Percentiles rank a stretch among this genome's conserved stretches.
Evolutionary conservation across 495 filamentous ascomycete genomes (phyloP).

Genomic region (Lepraria neglecta): DNA sequence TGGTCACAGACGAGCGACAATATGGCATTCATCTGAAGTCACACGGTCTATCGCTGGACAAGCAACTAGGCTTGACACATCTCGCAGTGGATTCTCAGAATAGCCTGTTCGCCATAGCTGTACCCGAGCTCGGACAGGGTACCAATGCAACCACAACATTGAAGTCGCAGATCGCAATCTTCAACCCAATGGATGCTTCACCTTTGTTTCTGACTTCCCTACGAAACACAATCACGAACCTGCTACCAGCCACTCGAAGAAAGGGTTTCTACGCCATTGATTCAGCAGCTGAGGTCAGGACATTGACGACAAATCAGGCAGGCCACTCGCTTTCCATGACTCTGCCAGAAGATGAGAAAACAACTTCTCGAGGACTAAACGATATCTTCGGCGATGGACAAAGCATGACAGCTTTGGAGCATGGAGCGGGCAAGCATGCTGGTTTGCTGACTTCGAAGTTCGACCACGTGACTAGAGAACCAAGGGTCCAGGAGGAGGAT

Average conservation of each 20-base stretch:
- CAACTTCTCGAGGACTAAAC: slow-evolving; percentile 44
- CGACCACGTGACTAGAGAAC: slow-evolving; percentile 25
- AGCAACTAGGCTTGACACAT: slow-evolving; percentile 42
- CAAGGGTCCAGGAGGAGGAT: slow-evolving; percentile 36
- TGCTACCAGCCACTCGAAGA: slow-evolving; percentile 42
- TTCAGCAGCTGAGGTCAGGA: slow-evolving; percentile 52
- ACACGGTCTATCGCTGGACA: slow-evolving; percentile 30
- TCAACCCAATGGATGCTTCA: slow-evolving; percentile 41
- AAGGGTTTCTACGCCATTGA: slow-evolving; percentile 45
- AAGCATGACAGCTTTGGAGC: slow-evolving; percentile 33
- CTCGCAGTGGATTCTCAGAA: slow-evolving; percentile 54
- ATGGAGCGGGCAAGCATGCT: slow-evolving; percentile 32
- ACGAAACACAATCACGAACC: slow-evolving; percentile 45
- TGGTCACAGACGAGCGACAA: slow-evolving; percentile 52
- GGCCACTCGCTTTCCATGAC: slow-evolving; percentile 40
- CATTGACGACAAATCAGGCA: slow-evolving; percentile 42
- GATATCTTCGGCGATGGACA: slow-evolving; percentile 45
- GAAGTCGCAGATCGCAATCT: slow-evolving; percentile 50
- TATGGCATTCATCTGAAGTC: slow-evolving; percentile 44
- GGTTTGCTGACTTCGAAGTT: slow-evolving; percentile 37
- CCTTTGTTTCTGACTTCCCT: slow-evolving; percentile 46
- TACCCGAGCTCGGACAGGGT: slow-evolving; percentile 33
- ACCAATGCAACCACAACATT: slow-evolving; percentile 19
- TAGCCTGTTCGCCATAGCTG: slow-evolving; percentile 52
- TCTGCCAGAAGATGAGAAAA: slow-evolving; percentile 34